Percentiles rank a stretch among this genome's conserved stretches.
Evolutionary conservation across 768 basidiomycete genomes (phyloP).

Genomic region (Mycena kentingensis): DNA sequence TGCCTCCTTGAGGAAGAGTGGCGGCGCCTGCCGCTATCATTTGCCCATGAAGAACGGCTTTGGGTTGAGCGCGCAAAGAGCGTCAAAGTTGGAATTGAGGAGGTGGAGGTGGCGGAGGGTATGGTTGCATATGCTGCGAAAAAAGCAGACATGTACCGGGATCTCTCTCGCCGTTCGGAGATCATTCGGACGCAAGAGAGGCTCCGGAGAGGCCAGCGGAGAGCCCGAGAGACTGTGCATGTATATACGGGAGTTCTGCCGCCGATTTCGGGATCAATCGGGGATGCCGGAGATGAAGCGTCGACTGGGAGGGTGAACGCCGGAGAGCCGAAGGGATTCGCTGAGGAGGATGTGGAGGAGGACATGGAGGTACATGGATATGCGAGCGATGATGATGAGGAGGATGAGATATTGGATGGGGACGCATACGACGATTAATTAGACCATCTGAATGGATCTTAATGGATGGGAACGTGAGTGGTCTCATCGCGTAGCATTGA

Average conservation of each 20-base stretch:
- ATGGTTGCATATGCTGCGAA: not conserved
- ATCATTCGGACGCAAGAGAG: not conserved
- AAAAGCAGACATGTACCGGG: not conserved
- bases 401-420: too few relatives aligned
- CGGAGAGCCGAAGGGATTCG: too few relatives aligned
- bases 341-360: too few relatives aligned
- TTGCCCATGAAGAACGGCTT: slow-evolving; percentile 1
- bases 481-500: too few relatives aligned
- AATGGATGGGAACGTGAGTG: too few relatives aligned
- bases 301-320: too few relatives aligned
- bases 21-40: not conserved
- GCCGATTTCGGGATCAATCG: slow-evolving; percentile 8
- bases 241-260: too few relatives aligned
- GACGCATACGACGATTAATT: too few relatives aligned
- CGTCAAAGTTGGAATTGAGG: not conserved
- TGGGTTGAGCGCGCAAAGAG: not conserved
- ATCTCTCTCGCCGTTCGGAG: not conserved
- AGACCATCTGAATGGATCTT: too few relatives aligned
- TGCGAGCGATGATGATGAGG: too few relatives aligned
- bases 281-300: slow-evolving; percentile 25
- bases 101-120: not conserved
- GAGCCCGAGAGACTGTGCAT: too few relatives aligned
- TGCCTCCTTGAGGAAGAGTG: slow-evolving; percentile 9
- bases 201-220: not conserved
- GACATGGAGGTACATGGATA: too few relatives aligned